Evolutionary conservation across 2,329 filamentous ascomycete species (phyloP), one percentile per base, ranked within the genome.

Genomic region (Phialophora verrucosa): DNA sequence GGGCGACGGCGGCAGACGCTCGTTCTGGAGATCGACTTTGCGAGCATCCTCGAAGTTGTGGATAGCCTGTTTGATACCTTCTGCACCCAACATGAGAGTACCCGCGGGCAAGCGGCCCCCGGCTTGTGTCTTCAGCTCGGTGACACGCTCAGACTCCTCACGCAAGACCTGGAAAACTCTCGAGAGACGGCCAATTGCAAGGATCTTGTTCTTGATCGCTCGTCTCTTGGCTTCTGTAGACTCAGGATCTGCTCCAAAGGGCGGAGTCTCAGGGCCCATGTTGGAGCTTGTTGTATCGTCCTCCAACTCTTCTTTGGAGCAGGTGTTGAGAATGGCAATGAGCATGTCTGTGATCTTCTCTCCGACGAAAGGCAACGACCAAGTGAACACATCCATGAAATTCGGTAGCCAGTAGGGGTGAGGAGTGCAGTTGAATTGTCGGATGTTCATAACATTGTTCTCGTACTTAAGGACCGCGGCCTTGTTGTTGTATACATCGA

Each of bases 301-400:
- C 77, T 96, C 92, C 62, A 99, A 88, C 78, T 99, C 93, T 75
- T 99, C 95, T 81, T 99, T 96, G n/a, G 95, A 97, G 83, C 93
- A 98, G 20, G 92, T 98, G 83, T 96, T 97, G 73, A 99, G 84
- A 75, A 99, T 99, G 50, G 93, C 94, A 77, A 99, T 97, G 71
- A 99, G 88, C 95, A 99, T 99, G 76, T 99, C 95, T 20, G 95
- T 98, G 76, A 99, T 93, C 86, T 99, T 99, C 81, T 99, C 95
- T 69, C 95, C 94, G 27, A 99, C 95, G 80, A 99, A 99, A 0
- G 95, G 95, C 67, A 99, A 84, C 38, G 95, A 99, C 95, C 95
- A 99, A n/a, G 95, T 99, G 78, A 99, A 99, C 70, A 99, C 95
- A 76, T 99, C 95, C 95, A 99, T 99, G 78, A 99, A 99, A 83